Evolutionary conservation across 2,329 filamentous ascomycete species (phyloP).

Genomic region (Pestalotiopsis sp.): DNA sequence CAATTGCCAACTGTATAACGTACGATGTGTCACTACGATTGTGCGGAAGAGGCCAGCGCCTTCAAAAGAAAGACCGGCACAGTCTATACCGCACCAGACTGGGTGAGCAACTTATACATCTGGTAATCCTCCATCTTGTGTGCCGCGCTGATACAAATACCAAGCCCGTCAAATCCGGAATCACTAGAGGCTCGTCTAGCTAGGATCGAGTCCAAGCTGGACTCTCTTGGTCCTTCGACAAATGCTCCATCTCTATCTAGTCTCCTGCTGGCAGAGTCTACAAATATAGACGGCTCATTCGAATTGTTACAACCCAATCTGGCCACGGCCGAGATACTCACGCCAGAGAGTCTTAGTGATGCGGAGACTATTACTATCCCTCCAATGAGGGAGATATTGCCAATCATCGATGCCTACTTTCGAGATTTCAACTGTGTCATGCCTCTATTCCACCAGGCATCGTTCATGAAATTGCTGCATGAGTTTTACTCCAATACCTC

Average conservation of each 20-base stretch:
- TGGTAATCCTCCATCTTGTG: not conserved
- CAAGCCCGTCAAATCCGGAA: conserved; percentile 9
- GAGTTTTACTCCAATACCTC: conserved; percentile 33
- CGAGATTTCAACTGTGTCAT: conserved; percentile 31
- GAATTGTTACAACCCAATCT: not conserved
- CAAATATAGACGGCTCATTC: not conserved
- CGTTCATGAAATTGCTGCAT: conserved; percentile 37
- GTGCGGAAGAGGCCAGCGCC: conserved; percentile 26
- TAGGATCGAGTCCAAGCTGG: conserved; percentile 29
- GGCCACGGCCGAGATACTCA: not conserved
- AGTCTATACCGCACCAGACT: not conserved
- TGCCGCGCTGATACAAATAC: not conserved
- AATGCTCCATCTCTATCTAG: conserved; percentile 3
- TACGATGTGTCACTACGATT: conserved; percentile 36
- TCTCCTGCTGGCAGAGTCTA: not conserved
- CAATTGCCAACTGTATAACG: conserved; percentile 44
- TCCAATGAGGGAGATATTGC: conserved; percentile 35
- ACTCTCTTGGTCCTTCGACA: conserved; percentile 16
- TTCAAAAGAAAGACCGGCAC: conserved; percentile 12
- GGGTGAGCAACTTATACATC: not conserved
- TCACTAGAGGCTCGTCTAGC: conserved; percentile 25
- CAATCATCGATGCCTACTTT: conserved; percentile 40
- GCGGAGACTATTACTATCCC: conserved; percentile 16
- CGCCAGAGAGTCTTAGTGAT: not conserved
- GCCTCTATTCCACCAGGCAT: conserved; percentile 37